Conservation (phyloP, 129 eudicot genomes). For the Chrysanthemum makinoi region DNA sequence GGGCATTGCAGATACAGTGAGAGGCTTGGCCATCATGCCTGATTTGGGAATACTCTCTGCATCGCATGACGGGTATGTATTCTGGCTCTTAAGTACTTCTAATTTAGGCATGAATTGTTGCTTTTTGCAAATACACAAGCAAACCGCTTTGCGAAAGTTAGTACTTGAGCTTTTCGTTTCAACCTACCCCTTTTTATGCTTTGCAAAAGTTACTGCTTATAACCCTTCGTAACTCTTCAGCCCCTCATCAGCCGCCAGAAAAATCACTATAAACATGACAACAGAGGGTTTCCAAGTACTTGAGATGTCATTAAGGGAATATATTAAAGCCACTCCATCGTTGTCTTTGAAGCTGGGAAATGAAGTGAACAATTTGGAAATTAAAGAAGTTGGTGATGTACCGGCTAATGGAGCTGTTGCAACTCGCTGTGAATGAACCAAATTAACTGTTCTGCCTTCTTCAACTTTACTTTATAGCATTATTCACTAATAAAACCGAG, state of each 20-base stretch:
- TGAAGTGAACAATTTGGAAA: constrained; percentile 43
- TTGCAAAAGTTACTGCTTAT: neutral
- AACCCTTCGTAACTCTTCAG: too few relatives aligned
- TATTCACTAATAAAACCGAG: too few relatives aligned
- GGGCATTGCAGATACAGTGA: constrained; percentile 77
- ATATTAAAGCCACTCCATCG: constrained; percentile 73
- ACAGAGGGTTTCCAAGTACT: constrained; percentile 54
- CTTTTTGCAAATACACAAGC: constrained; percentile 12
- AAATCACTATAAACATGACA: constrained; percentile 28
- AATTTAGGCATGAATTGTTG: constrained; percentile 9
- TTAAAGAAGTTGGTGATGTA: constrained; percentile 90
- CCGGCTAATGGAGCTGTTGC: constrained; percentile 16
- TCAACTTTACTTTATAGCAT: constrained; percentile 16
- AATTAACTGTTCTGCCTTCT: neutral
- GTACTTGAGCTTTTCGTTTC: neutral
- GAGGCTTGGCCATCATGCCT: constrained; percentile 91
- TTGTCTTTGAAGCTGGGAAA: constrained; percentile 58
- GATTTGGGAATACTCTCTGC: constrained; percentile 88
- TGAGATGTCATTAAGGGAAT: constrained; percentile 63
- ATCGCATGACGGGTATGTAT: constrained; percentile 94
- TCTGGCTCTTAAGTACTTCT: constrained; percentile 12
- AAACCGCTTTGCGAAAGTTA: constrained; percentile 2
- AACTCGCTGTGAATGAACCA: constrained; percentile 27
- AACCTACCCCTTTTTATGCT: constrained; percentile 2
- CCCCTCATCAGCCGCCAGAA: too few relatives aligned